A percentile compares a stretch with the other conserved stretches of the same genome.
Evolutionary conservation across 2,329 filamentous ascomycete genomes (phyloP).

Genomic region (Diaporthe nobilis): DNA sequence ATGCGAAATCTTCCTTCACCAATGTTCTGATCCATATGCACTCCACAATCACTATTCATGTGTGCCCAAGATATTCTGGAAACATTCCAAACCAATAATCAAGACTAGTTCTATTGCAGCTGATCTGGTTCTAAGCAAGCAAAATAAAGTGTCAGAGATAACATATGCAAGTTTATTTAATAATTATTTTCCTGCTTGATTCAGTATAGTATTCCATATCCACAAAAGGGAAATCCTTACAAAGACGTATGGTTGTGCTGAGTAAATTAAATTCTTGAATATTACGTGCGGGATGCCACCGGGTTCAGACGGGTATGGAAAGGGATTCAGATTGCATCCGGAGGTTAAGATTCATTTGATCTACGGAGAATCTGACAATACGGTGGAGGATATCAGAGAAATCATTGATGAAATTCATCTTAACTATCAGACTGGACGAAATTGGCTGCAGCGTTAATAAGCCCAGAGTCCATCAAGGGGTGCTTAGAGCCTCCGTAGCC

Average conservation of each 20-base stretch:
- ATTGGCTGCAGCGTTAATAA: not conserved
- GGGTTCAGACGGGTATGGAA: not conserved
- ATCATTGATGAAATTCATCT: not conserved
- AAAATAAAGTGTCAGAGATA: too few species aligned
- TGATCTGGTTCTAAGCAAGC: too few species aligned
- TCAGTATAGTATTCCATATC: too few species aligned
- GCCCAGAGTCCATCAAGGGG: not conserved
- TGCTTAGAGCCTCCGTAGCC: conserved; percentile 1
- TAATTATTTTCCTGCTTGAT: not conserved
- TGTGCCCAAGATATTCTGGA: too few species aligned
- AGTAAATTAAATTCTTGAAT: not conserved
- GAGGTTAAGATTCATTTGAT: not conserved
- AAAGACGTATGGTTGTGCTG: not conserved
- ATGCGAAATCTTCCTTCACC: too few species aligned
- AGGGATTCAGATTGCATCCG: not conserved
- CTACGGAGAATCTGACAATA: not conserved
- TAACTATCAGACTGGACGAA: not conserved
- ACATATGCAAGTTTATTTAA: too few species aligned
- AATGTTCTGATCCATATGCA: too few species aligned
- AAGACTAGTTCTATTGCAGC: too few species aligned
- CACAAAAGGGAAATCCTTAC: too few species aligned
- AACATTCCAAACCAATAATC: too few species aligned
- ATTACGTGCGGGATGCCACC: not conserved
- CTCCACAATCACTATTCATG: too few species aligned
- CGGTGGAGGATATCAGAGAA: not conserved